A percentile compares a stretch with the other conserved stretches of the same genome.
Conservation (phyloP, 2,329 filamentous ascomycete species). For the Huntiella abstrusa region DNA sequence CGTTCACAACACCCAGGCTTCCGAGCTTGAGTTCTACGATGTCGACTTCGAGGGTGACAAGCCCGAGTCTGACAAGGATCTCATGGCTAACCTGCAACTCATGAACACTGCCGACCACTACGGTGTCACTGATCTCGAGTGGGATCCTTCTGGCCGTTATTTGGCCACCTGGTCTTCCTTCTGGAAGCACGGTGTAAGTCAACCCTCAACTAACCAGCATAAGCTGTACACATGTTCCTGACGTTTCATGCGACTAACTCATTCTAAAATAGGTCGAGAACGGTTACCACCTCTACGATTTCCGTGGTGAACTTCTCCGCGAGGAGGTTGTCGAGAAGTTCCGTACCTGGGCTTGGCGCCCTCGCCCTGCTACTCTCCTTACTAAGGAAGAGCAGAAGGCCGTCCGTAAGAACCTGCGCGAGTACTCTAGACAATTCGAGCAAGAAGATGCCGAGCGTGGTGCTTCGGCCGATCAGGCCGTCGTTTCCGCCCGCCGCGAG, state of each 20-base stretch:
- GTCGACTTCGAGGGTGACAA: constrained; percentile 97
- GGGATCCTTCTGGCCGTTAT: constrained; percentile 91
- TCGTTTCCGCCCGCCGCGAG: constrained; percentile 70
- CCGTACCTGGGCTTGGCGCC: constrained; percentile 93
- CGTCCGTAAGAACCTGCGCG: constrained; percentile 93
- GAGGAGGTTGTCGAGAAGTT: constrained; percentile 92
- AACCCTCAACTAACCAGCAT: background rate
- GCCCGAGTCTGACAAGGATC: constrained; percentile 77
- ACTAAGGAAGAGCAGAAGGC: constrained; percentile 94
- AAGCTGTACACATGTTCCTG: background rate
- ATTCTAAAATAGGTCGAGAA: constrained; percentile 42
- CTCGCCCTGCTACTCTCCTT: constrained; percentile 75
- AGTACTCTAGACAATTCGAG: constrained; percentile 89
- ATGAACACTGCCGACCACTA: constrained; percentile 94
- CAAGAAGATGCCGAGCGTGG: constrained; percentile 88
- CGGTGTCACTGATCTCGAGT: constrained; percentile 91
- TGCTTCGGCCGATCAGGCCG: constrained; percentile 81
- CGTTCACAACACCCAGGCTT: constrained; percentile 79
- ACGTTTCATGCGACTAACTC: background rate
- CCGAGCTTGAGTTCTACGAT: constrained; percentile 94
- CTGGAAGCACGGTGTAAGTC: constrained; percentile 85
- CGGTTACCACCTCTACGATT: constrained; percentile 95
- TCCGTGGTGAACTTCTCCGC: constrained; percentile 71
- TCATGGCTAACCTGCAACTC: constrained; percentile 83
- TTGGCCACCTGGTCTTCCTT: constrained; percentile 83